A percentile compares a stretch with the other conserved stretches of the same genome.
Conservation (phyloP, 2,329 filamentous ascomycete genomes). For the Didymella segeticola region DNA sequence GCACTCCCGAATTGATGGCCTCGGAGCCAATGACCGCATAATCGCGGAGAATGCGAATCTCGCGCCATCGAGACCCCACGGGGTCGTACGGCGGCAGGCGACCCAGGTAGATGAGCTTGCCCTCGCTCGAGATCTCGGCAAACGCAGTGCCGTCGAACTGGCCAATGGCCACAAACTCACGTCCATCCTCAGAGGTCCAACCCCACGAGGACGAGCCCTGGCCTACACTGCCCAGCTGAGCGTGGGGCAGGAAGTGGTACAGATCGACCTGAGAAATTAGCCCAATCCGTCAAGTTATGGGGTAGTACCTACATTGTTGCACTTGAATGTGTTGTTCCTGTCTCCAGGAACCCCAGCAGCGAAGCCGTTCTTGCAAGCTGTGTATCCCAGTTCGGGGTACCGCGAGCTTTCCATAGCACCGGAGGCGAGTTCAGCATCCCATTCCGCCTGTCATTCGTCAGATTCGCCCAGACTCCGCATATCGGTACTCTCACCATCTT, state of each 20-base stretch:
- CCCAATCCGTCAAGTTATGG: no score
- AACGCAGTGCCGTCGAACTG: constrained; percentile 50
- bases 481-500: constrained; percentile 31
- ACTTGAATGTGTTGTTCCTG: constrained; percentile 46
- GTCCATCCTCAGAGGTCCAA: constrained; percentile 58
- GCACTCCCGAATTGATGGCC: constrained; percentile 58
- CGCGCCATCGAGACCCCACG: constrained; percentile 57
- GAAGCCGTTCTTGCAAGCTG: constrained; percentile 41
- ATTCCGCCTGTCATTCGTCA: constrained; percentile 28
- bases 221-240: constrained; percentile 56
- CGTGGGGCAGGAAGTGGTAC: constrained; percentile 62
- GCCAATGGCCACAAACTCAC: constrained; percentile 61
- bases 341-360: constrained; percentile 44
- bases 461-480: background rate
- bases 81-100: constrained; percentile 56
- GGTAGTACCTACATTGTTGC: constrained; percentile 40
- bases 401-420: constrained; percentile 36
- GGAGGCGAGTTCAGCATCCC: constrained; percentile 34
- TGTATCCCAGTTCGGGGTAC: constrained; percentile 39
- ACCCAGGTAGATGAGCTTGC: constrained; percentile 59
- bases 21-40: constrained; percentile 48
- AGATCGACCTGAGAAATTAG: constrained; percentile 54
- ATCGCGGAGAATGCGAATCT: constrained; percentile 53
- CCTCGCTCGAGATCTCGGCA: constrained; percentile 51
- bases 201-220: constrained; percentile 57